phyloP scores from a whole-genome alignment of 1,284 basidiomycete species.

The Volvariella volvacea region DNA sequence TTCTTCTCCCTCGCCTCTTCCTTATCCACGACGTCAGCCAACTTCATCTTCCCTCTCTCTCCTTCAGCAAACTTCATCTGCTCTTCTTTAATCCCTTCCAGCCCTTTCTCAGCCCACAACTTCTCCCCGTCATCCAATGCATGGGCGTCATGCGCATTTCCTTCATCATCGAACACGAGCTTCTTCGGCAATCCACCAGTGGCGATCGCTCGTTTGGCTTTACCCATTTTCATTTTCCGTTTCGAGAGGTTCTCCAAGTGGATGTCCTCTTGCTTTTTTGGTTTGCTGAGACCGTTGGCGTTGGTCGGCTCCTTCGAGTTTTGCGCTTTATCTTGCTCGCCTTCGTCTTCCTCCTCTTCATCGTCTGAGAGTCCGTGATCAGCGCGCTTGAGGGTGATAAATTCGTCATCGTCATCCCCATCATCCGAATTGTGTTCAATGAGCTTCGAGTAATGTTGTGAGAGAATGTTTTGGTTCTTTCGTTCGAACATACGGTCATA shows the following conservation, averaged over 20 bases:
- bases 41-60: constrained; percentile 67
- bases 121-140: constrained; percentile 72
- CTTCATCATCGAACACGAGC: constrained; percentile 84
- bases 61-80: constrained; percentile 65
- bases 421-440: constrained; percentile 58
- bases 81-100: constrained; percentile 60
- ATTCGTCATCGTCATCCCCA: constrained; percentile 63
- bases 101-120: constrained; percentile 52
- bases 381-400: constrained; percentile 89
- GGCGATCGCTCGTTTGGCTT: constrained; percentile 73
- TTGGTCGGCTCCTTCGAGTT: no score
- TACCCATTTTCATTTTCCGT: constrained; percentile 56
- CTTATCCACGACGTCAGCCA: constrained; percentile 72
- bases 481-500: constrained; percentile 98
- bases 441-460: constrained; percentile 87
- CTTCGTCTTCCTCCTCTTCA: constrained; percentile 18
- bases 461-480: constrained; percentile 92
- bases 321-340: no score
- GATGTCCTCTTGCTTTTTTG: no score
- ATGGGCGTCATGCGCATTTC: constrained; percentile 72
- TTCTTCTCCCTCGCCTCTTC: constrained; percentile 84
- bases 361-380: constrained; percentile 69
- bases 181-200: constrained; percentile 60
- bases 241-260: constrained; percentile 32
- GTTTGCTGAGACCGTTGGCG: no score